Evolutionary conservation across 2,329 filamentous ascomycete species (phyloP).

Genomic region (Aspergillus sp.): DNA sequence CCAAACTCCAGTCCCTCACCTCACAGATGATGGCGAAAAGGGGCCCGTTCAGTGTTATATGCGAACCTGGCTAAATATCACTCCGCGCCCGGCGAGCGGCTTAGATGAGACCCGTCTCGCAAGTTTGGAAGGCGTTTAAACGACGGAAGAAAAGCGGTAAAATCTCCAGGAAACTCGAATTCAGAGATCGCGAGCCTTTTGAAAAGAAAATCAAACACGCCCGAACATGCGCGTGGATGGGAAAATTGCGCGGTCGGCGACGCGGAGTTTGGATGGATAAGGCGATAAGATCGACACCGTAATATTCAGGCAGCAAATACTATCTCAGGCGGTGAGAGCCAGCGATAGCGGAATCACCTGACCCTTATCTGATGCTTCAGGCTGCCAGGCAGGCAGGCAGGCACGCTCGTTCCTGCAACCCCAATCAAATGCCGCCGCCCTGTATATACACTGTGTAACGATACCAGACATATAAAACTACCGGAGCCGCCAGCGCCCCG

Average conservation of each 20-base stretch:
- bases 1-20: neutral
- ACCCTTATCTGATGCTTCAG: neutral
- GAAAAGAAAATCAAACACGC: neutral
- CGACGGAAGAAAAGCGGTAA: neutral
- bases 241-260: conserved; percentile 14
- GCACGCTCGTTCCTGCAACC: neutral
- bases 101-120: neutral
- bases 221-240: conserved; percentile 2
- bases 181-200: neutral
- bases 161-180: neutral
- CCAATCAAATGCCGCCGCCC: too few relatives aligned
- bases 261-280: conserved; percentile 10
- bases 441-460: neutral
- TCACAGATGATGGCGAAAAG: neutral
- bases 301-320: neutral
- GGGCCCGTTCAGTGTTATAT: neutral
- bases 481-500: too few relatives aligned
- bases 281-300: conserved; percentile 6
- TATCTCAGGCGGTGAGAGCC: conserved; percentile 2
- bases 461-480: neutral
- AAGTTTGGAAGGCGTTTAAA: neutral
- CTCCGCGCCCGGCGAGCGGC: neutral
- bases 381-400: neutral
- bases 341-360: neutral
- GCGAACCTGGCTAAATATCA: conserved; percentile 2